Percentiles rank a stretch among this genome's conserved stretches.
Conservation (phyloP, 495 filamentous ascomycete genomes). For the Oleoguttula mirabilis region DNA sequence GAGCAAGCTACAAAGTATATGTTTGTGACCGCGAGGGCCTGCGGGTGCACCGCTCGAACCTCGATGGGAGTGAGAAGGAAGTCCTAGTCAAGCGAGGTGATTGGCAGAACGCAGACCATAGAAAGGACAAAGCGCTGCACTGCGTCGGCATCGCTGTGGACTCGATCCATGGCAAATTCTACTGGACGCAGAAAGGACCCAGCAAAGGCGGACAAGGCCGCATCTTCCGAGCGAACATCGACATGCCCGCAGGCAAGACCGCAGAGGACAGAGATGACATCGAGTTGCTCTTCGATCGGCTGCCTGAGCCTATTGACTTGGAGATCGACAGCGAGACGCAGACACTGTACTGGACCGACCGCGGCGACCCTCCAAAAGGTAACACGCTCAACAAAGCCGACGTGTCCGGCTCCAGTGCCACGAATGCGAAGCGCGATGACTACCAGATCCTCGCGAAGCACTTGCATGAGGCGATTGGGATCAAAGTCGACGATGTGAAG, state of each 20-base stretch:
- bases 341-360: constrained; percentile 44
- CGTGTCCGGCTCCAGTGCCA: not conserved
- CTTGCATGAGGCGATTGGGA: not conserved
- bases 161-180: constrained; percentile 30
- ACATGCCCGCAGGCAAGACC: constrained; percentile 26
- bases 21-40: constrained; percentile 46
- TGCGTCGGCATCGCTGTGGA: constrained; percentile 41
- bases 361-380: constrained; percentile 39
- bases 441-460: not conserved
- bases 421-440: not conserved
- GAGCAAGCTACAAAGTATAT: constrained; percentile 31
- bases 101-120: constrained; percentile 11
- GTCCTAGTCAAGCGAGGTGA: constrained; percentile 32
- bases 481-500: constrained; percentile 3
- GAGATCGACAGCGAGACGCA: constrained; percentile 33
- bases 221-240: constrained; percentile 37
- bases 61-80: constrained; percentile 37
- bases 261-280: constrained; percentile 32
- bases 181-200: constrained; percentile 47
- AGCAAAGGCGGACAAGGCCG: constrained; percentile 36
- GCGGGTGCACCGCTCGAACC: constrained; percentile 35
- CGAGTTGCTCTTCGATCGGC: constrained; percentile 29
- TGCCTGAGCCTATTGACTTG: constrained; percentile 47
- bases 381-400: constrained; percentile 34
- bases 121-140: constrained; percentile 39